Conservation (phyloP, 169 alveolate genomes). For the Plasmodium sp. region DNA sequence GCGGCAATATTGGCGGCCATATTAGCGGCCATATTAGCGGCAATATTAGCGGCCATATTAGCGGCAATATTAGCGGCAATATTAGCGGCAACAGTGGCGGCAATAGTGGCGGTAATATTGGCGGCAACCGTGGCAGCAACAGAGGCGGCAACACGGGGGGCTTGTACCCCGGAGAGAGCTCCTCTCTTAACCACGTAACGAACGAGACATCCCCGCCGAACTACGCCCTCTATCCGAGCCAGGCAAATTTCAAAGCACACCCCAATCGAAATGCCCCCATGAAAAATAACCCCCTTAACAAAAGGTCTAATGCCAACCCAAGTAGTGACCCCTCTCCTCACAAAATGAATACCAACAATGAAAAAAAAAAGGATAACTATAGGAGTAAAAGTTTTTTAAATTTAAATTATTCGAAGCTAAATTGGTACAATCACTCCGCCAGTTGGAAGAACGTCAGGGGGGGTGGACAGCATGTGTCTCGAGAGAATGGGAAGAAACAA, state of each 20-base stretch:
- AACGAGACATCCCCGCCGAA: not conserved
- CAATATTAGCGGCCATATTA: not conserved
- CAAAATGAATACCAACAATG: not conserved
- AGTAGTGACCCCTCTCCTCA: not conserved
- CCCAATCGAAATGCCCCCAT: not conserved
- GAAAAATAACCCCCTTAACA: conserved; percentile 9
- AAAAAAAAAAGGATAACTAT: not conserved
- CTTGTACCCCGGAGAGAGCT: not conserved
- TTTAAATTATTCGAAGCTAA: not conserved
- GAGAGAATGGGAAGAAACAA: not conserved
- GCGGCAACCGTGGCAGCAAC: not conserved
- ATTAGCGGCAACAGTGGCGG: not conserved
- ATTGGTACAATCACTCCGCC: not conserved
- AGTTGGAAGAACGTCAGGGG: not conserved
- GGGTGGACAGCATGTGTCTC: not conserved
- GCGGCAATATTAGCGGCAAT: not conserved
- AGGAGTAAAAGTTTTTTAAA: conserved; percentile 3
- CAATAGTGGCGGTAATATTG: not conserved
- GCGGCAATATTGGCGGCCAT: not conserved
- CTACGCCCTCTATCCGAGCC: not conserved
- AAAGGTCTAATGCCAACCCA: not conserved
- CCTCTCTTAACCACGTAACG: not conserved
- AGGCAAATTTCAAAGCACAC: not conserved
- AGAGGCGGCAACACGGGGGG: not conserved
- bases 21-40: not conserved